Evolutionary conservation across 1,284 basidiomycete species (phyloP), one percentile per base, ranked within the genome.

Genomic region (Somion occarium): DNA sequence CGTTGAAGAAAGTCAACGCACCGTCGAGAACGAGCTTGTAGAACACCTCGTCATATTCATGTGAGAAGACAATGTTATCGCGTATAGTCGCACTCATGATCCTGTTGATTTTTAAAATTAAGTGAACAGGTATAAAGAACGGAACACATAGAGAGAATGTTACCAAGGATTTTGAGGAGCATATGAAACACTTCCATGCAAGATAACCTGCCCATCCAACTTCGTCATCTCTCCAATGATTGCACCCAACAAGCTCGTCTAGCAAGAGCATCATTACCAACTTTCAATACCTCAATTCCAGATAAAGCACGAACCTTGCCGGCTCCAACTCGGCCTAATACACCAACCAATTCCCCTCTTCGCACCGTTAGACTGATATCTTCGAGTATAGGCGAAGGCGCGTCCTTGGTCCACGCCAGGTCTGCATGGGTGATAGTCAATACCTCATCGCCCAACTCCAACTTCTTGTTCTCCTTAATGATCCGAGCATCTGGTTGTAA

Each of bases 41-140:
- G 57, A 88, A 91, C 0, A 69, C 74, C 55, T 89, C 85, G 51
- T 97, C 91, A 56, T 88, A 97, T 55, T 85, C 80, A 65, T 94
- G 89, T 5, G 88, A 93, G 70, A 98, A 98, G 30, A 92, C 64
- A 54, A 97, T 96, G 61, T 96, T 97, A 48, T 93, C 90, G 48
- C 85, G 81, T 50, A 96, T 80, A 0, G 89, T 85, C 0, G 89
- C 82, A 1, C 88, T 91, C 65, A 93, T 78, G 47, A 94, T 82
- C 90, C 88, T 87, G 41, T 12, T 18, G 0, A 19, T 20, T n/a
- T 51, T 41, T 22, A 53, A 50, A 18, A 53, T 39, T 54, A 30
- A 51, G 46, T 38, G 4, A 15, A 47, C 9, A 20, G 11, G 5
- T 23, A 25, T 15, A 39, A n/a, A n/a, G 9, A 34, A 23, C 47